Conservation (phyloP, 2,329 filamentous ascomycete genomes). For the Claviceps purpurea region DNA sequence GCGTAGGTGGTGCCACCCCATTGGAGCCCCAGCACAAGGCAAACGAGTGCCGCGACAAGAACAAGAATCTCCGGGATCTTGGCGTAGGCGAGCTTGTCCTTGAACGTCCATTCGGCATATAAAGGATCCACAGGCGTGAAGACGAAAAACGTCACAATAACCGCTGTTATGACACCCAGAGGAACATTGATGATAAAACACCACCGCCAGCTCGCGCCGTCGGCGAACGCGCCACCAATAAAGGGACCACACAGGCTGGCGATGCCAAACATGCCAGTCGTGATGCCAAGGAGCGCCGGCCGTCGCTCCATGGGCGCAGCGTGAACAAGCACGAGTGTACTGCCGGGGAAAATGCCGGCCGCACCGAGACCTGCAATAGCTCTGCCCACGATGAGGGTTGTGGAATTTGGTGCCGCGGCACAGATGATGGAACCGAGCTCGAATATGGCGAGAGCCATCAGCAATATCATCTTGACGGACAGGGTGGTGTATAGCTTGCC, state of each 20-base stretch:
- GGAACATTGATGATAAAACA: slow-evolving; percentile 19
- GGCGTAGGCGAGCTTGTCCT: slow-evolving; percentile 5
- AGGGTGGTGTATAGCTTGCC: background rate
- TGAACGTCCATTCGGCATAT: background rate
- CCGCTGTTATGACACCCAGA: slow-evolving; percentile 10
- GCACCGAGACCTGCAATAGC: slow-evolving; percentile 30
- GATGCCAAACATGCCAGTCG: background rate
- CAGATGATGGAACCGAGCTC: slow-evolving; percentile 42
- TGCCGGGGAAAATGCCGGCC: slow-evolving; percentile 29
- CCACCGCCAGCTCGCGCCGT: slow-evolving; percentile 16
- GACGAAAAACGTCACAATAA: slow-evolving; percentile 19
- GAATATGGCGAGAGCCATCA: slow-evolving; percentile 34
- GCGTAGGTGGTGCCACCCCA: slow-evolving; percentile 28
- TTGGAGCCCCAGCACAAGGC: slow-evolving; percentile 35
- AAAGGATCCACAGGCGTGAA: slow-evolving; percentile 12
- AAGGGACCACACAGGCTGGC: background rate
- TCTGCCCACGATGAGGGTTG: slow-evolving; percentile 30
- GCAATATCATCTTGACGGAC: slow-evolving; percentile 17
- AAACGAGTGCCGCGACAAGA: slow-evolving; percentile 26
- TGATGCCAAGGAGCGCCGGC: background rate
- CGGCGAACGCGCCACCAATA: slow-evolving; percentile 7
- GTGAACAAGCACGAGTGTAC: slow-evolving; percentile 30
- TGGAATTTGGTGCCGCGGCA: slow-evolving; percentile 23
- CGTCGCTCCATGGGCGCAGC: slow-evolving; percentile 12
- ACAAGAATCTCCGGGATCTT: slow-evolving; percentile 18